Percentiles rank a stretch among this genome's conserved stretches.
phyloP scores from a whole-genome alignment of 306 rosid species.

The Datisca glomerata region DNA sequence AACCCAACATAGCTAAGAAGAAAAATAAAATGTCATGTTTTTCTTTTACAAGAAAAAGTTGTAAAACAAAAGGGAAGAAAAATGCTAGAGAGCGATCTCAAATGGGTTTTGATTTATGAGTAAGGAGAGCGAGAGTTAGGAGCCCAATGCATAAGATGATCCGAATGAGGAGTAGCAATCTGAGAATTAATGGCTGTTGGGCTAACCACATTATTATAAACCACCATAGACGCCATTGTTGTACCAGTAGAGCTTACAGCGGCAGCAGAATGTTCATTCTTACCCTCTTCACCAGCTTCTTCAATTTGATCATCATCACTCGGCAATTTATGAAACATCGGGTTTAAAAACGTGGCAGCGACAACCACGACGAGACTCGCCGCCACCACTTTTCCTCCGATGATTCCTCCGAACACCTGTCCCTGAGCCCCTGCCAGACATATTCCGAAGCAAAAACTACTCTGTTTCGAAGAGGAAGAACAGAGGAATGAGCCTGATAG shows the following conservation, averaged over 20 bases:
- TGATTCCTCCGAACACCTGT: slow-evolving; percentile 43
- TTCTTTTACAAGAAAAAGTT: no score
- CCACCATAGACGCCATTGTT: neutral
- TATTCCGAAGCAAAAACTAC: slow-evolving; percentile 23
- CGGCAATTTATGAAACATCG: slow-evolving; percentile 12
- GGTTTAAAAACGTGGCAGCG: slow-evolving; percentile 19
- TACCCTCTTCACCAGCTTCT: no score
- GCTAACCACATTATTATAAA: no score
- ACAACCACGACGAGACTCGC: slow-evolving; percentile 25
- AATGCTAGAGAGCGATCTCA: no score
- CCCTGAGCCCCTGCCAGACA: slow-evolving; percentile 27
- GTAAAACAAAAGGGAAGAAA: no score
- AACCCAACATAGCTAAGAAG: no score
- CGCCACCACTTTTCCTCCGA: slow-evolving; percentile 35
- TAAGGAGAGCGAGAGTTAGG: neutral
- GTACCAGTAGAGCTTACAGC: neutral
- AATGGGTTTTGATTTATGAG: no score
- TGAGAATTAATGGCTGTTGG: no score
- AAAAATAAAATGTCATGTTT: no score
- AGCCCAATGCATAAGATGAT: neutral
- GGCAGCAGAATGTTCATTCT: no score
- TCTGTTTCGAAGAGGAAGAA: neutral
- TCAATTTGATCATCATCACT: slow-evolving; percentile 5
- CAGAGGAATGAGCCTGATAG: slow-evolving; percentile 18
- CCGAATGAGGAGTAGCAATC: neutral